Evolutionary conservation across 2,329 filamentous ascomycete genomes (phyloP), one percentile per base, ranked within the genome.

Genomic region (Alternaria panax): DNA sequence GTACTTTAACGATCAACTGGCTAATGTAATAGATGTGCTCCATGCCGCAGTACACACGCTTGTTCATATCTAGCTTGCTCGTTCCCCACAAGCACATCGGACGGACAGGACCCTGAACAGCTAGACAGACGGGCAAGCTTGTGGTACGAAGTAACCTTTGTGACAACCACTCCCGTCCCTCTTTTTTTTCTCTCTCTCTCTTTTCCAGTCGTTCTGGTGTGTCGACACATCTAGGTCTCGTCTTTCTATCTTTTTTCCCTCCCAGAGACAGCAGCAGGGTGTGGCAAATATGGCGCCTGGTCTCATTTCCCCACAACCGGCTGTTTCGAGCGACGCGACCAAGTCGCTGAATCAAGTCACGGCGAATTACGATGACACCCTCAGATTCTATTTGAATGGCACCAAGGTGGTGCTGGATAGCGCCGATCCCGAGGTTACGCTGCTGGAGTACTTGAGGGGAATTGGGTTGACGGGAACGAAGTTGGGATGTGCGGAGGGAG

Each of bases 401-500:
- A 97, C 94, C 2, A 92, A 89, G 66, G 91, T 98, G 16, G 87
- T 90, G 1, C 82, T 99, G 16, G 93, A 97, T 67, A 86, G 92
- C 12, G 88, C 95, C 52, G 93, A 98, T 73, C 95, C 95, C 0
- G 94, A 98, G 75, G 84, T 93, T 47, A 99, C 95, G 0, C 84
- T 99, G 30, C 83, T 99, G 7, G 94, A 98, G 77, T 99, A 98
- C 71, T 84, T 99, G 38, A 87, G 95, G 63, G 94, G 93, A 20
- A 91, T 98, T 74, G 95, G 95, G 0, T 82, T 98, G 69, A 98
- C 94, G 5, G 95, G 95, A 14, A 98, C 95, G 12, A 99, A 99
- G 79, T 85, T 98, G 79, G 95, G 95, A 47, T 99, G 95, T 80
- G 92, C 92, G 50, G 95, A 99, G 82, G 95, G 95, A 63, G 95